These are phyloP conservation scores for Aspergillus bertholletiae DNA, from an alignment of 495 filamentous ascomycete species.

Conservation along the genomic window DNA sequence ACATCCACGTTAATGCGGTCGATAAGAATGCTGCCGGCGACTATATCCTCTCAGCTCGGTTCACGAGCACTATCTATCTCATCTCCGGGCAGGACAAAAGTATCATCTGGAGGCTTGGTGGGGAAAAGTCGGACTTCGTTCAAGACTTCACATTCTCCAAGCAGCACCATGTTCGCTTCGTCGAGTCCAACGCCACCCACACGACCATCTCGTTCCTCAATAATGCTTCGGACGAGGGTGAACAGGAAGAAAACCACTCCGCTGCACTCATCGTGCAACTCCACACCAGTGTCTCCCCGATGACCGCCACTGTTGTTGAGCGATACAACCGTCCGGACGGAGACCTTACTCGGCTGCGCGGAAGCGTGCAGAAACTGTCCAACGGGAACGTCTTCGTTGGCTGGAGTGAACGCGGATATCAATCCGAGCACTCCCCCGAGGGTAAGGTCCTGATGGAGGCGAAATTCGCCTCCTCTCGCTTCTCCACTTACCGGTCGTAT, in stretches of 20 bases:
- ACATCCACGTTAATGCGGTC: slow-evolving; percentile 60
- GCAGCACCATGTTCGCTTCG: slow-evolving; percentile 57
- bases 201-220: slow-evolving; percentile 49
- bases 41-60: slow-evolving; percentile 55
- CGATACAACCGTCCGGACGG: slow-evolving; percentile 41
- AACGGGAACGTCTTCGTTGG: slow-evolving; percentile 46
- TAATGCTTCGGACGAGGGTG: slow-evolving; percentile 47
- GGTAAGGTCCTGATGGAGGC: slow-evolving; percentile 36
- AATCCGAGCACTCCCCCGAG: slow-evolving; percentile 45
- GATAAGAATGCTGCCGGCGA: slow-evolving; percentile 52
- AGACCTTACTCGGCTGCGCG: slow-evolving; percentile 46
- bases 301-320: slow-evolving; percentile 37
- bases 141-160: slow-evolving; percentile 53
- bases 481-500: slow-evolving; percentile 22
- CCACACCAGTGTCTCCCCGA: slow-evolving; percentile 39
- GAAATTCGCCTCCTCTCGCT: slow-evolving; percentile 12
- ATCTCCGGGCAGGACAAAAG: slow-evolving; percentile 50
- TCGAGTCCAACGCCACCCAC: slow-evolving; percentile 39
- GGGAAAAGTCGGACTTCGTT: slow-evolving; percentile 34
- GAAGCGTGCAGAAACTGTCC: slow-evolving; percentile 48
- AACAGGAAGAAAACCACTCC: slow-evolving; percentile 37
- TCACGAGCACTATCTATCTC: slow-evolving; percentile 53
- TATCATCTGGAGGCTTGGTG: slow-evolving; percentile 56
- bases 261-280: slow-evolving; percentile 51
- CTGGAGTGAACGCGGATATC: slow-evolving; percentile 47